These are phyloP conservation scores for Claviceps fusiformis DNA, from an alignment of 2,329 filamentous ascomycete species.

Conservation along the genomic window DNA sequence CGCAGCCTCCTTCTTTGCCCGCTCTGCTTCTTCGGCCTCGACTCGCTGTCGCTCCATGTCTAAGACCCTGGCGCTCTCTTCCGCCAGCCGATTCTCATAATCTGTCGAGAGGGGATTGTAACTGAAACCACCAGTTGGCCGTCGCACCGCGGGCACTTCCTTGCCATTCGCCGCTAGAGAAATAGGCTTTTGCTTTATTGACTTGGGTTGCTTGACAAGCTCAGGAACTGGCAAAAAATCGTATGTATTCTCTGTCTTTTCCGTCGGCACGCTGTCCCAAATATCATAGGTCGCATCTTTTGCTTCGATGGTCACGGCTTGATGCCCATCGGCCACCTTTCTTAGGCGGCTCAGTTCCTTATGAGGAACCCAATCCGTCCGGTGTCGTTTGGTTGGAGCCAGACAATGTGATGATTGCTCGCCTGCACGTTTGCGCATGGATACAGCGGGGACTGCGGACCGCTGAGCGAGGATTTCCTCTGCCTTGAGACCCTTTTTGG, in stretches of 20 bases:
- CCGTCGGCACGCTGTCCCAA: conserved; percentile 44
- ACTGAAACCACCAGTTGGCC: conserved; percentile 69
- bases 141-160: conserved; percentile 60
- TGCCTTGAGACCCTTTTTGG: conserved; percentile 67
- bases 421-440: conserved; percentile 61
- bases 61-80: conserved; percentile 67
- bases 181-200: conserved; percentile 63
- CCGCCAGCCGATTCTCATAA: conserved; percentile 62
- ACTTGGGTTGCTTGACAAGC: conserved; percentile 57
- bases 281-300: conserved; percentile 63
- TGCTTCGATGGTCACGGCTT: conserved; percentile 38
- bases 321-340: conserved; percentile 62
- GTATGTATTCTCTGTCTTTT: conserved; percentile 25
- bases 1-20: conserved; percentile 52
- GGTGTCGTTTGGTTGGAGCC: conserved; percentile 59
- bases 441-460: conserved; percentile 68
- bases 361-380: conserved; percentile 66
- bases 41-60: conserved; percentile 66
- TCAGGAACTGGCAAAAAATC: conserved; percentile 53
- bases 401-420: conserved; percentile 61
- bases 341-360: conserved; percentile 72
- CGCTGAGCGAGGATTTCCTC: conserved; percentile 85
- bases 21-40: conserved; percentile 51
- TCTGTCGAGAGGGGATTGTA: conserved; percentile 87
- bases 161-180: conserved; percentile 77